phyloP scores from a whole-genome alignment of 2,329 filamentous ascomycete genomes.

The Sordariomycetes sp. region DNA sequence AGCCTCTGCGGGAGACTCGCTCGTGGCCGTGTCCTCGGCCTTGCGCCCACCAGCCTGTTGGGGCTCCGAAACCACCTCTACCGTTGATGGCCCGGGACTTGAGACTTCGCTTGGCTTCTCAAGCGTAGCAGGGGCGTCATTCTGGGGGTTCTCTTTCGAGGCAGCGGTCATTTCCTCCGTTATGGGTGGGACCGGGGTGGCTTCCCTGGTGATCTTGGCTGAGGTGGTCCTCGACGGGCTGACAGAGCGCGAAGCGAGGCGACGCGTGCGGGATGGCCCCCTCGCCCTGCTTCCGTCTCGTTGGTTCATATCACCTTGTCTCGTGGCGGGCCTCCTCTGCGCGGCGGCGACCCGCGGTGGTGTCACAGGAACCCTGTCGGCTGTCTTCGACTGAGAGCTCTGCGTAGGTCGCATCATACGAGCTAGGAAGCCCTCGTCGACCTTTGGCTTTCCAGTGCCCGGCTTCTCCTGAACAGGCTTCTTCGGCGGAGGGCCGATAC shows the following conservation, averaged over 20 bases:
- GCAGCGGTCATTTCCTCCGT: constrained; percentile 2
- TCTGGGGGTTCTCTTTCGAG: background rate
- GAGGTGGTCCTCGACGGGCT: background rate
- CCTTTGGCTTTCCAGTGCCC: constrained; percentile 36
- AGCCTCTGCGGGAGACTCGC: background rate
- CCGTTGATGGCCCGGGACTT: background rate
- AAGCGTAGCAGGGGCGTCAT: background rate
- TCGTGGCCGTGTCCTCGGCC: background rate
- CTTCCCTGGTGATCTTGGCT: background rate
- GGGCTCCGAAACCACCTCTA: background rate
- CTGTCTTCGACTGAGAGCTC: constrained; percentile 54
- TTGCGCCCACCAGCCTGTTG: background rate
- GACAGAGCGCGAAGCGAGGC: constrained; percentile 3
- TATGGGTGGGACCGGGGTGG: background rate
- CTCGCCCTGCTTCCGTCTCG: constrained; percentile 5
- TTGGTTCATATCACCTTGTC: constrained; percentile 1
- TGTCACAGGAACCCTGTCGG: constrained; percentile 46
- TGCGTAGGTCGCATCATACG: constrained; percentile 74
- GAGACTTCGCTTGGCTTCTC: constrained; percentile 4
- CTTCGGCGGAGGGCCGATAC: constrained; percentile 48
- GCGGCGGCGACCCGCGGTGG: constrained; percentile 31
- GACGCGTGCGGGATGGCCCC: constrained; percentile 11
- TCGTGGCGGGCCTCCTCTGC: background rate
- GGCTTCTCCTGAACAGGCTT: constrained; percentile 35
- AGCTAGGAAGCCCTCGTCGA: constrained; percentile 65